Base-by-base conservation (phyloP, 441 rosid genomes). In the Eutrema salsugineum region DNA sequence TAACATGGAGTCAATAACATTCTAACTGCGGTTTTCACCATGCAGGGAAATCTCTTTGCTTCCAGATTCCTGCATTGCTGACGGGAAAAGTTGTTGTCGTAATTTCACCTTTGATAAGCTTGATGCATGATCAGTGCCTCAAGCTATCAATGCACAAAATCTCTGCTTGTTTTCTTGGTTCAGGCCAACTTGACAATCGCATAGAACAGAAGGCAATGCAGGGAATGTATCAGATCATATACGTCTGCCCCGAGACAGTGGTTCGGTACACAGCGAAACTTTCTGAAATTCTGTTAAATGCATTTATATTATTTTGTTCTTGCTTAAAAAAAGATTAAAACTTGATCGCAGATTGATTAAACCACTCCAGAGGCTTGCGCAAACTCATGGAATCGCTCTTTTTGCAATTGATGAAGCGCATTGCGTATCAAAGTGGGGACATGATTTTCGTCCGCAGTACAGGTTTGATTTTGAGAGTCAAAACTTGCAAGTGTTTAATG, bases 351-450 rank as follows among this genome's bases (percentile, higher is more conserved):
- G 98, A 71, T 78, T 94, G 72, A 83, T 91, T 58, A 70, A 82
- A 66, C 90, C 89, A 66, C 90, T 89, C 53, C 91, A 89, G 85
- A 79, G 42, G 71, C 98, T 94, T 47, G 93, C 96, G 49, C 81
- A 87, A 79, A 78, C 73, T 68, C 90, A 82, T 50, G 98, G 98
- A 63, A 89, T 94, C 47, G 81, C 91, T 35, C 79, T 94, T 74
- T 94, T 91, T 85, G 98, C 98, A 12, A 84, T 94, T 65, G 98
- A 94, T 75, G 97, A 94, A 80, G 98, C 70, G 5, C 98, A 94
- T 72, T 94, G 98, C 72, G 89, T 94, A 74, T 94, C 98, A 38
- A 91, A 91, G 74, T 94, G 98, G 98, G 97, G 98, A 76, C 97
- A 94, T 83, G 91, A 89, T 80, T 93, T 93, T 80, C 91, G 97